Evolutionary conservation across 495 filamentous ascomycete genomes (phyloP).

Genomic region (Tirmania nivea): DNA sequence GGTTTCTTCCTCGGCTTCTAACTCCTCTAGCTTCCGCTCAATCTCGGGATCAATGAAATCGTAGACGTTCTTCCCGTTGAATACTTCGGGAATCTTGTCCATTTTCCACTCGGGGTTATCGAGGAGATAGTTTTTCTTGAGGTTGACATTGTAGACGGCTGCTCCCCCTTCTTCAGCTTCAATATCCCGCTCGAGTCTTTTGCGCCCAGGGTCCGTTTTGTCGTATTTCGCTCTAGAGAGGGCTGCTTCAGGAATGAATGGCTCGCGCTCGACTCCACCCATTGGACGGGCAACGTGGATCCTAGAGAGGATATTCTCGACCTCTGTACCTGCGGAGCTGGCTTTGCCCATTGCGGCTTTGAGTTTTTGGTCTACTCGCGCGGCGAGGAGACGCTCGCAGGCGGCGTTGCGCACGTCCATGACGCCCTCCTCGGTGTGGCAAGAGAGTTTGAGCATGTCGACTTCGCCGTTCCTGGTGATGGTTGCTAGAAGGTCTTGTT

Average conservation of each 20-base stretch:
- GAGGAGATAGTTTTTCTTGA: slow-evolving; percentile 67
- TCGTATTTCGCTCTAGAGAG: slow-evolving; percentile 66
- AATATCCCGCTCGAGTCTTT: slow-evolving; percentile 57
- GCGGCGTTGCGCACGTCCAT: slow-evolving; percentile 86
- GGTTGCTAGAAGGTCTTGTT: slow-evolving; percentile 51
- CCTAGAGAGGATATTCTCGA: slow-evolving; percentile 71
- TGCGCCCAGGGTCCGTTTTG: slow-evolving; percentile 65
- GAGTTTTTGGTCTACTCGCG: slow-evolving; percentile 83
- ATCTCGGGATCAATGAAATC: slow-evolving; percentile 96
- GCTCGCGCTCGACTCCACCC: slow-evolving; percentile 50
- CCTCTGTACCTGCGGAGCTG: slow-evolving; percentile 29
- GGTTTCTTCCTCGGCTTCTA: slow-evolving; percentile 87
- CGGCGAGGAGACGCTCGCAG: slow-evolving; percentile 78
- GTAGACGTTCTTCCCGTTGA: slow-evolving; percentile 87
- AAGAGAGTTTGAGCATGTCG: slow-evolving; percentile 76
- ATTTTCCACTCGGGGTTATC: slow-evolving; percentile 80
- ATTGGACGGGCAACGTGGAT: slow-evolving; percentile 92
- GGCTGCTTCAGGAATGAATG: slow-evolving; percentile 73
- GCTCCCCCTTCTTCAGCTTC: slow-evolving; percentile 86
- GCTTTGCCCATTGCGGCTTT: slow-evolving; percentile 44
- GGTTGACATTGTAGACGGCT: slow-evolving; percentile 83
- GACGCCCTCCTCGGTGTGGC: slow-evolving; percentile 84
- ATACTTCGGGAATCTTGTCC: slow-evolving; percentile 82
- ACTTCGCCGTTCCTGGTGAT: slow-evolving; percentile 71
- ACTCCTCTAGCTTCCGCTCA: slow-evolving; percentile 64